Evolutionary conservation across 768 basidiomycete species (phyloP).

Genomic region (Nidularia pulvinata): DNA sequence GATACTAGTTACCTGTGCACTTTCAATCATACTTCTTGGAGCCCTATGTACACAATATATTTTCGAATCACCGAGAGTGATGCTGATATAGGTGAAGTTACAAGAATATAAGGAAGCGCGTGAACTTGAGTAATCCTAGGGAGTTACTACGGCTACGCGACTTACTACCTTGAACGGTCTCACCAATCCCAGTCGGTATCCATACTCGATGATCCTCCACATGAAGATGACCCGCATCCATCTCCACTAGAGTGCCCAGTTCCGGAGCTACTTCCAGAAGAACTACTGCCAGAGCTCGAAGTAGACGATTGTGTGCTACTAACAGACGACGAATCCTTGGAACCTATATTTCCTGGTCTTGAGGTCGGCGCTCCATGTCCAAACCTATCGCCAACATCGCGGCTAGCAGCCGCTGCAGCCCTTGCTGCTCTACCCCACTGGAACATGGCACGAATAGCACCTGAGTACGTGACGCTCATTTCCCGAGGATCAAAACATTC

Average conservation of each 20-base stretch:
- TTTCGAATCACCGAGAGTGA: too few species aligned
- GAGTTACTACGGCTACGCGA: too few species aligned
- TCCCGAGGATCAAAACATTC: neutral
- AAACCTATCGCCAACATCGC: neutral
- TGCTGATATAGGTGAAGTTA: too few species aligned
- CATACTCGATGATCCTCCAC: neutral
- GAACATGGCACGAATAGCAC: neutral
- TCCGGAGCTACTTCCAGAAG: neutral
- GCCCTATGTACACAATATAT: too few species aligned
- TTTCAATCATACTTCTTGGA: too few species aligned
- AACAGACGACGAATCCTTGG: neutral
- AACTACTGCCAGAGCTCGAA: neutral
- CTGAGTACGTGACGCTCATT: neutral
- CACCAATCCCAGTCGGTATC: conserved; percentile 8
- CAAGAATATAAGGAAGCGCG: too few species aligned
- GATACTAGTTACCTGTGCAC: too few species aligned
- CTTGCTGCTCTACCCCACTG: neutral
- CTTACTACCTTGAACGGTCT: neutral
- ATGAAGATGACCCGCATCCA: neutral
- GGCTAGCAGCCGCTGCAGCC: neutral
- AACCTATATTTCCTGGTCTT: neutral
- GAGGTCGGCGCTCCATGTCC: neutral
- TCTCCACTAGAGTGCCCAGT: neutral
- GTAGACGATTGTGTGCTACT: neutral
- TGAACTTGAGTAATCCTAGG: too few species aligned